Evolutionary conservation across 371 early-diverging fungal genomes (phyloP), one percentile per base, ranked within the genome.

Genomic region (Lichtheimia ramosa): DNA sequence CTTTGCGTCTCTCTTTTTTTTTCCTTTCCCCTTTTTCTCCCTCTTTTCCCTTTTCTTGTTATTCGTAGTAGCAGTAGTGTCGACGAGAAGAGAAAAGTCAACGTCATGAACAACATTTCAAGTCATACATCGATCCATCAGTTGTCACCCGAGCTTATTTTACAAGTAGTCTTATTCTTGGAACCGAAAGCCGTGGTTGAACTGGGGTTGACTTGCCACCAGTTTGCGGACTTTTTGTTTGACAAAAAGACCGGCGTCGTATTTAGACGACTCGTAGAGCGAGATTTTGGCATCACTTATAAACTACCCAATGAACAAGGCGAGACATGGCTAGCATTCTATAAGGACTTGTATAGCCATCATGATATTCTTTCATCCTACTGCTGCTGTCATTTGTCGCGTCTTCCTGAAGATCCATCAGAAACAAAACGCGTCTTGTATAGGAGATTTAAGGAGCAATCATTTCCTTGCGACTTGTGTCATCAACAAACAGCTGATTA

Each of bases 211-310:
- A 58, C 71, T 3, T 65, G 63, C 27, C 71, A 73, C 61, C 48
- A 59, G 0, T 66, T 71, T 21, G 25, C 55, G 8, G 54, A 48
- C 20, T 49, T 75, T 13, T 48, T 71, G 12, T 54, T 49, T 25
- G 66, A 75, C 50, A 71, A 72, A 41, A 7, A 55, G 10, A 55
- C 59, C 59, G 13, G 42, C 7, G 18, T 34, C 15, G 51, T 75
- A 8, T 75, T 70, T 57, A 64, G 64, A 52, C 60, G 59, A 48
- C 49, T 78, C 20, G 46, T 62, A 2, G 65, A 71, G 52, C 73
- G 73, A 46, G 73, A 74, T 43, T 78, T 60, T 51, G 58, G 64
- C 18, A 59, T 74, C 4, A 69, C 55, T 5, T 73, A 69, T 24
- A 77, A 73, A 41, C 53, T 49, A 13, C 27, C 70, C 10, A 56